Conservation (phyloP, 192 early-diverging fungal genomes). For the Kappamyces sp. region DNA sequence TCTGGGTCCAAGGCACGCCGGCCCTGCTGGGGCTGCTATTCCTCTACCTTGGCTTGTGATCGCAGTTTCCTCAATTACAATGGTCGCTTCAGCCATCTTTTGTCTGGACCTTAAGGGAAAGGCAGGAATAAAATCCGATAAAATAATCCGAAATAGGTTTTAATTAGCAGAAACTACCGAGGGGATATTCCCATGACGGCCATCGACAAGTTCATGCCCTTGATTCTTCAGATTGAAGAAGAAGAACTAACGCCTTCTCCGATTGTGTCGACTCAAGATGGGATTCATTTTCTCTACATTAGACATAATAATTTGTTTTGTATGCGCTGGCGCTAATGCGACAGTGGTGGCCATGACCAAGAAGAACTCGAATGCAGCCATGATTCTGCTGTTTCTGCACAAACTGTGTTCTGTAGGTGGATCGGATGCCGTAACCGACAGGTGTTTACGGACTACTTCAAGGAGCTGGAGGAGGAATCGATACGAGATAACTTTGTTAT, state of each 20-base stretch:
- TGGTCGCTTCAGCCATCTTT: slow-evolving; percentile 50
- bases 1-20: no score
- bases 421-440: slow-evolving; percentile 18
- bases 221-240: slow-evolving; percentile 87
- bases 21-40: no score
- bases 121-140: slow-evolving; percentile 22
- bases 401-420: slow-evolving; percentile 69
- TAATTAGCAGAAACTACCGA: slow-evolving; percentile 96
- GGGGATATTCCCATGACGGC: slow-evolving; percentile 96
- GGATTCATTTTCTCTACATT: slow-evolving; percentile 91
- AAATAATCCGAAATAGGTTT: slow-evolving; percentile 41
- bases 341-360: slow-evolving; percentile 89
- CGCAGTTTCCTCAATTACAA: no score
- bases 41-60: no score
- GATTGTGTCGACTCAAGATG: slow-evolving; percentile 86
- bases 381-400: slow-evolving; percentile 91
- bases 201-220: slow-evolving; percentile 96
- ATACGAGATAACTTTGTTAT: slow-evolving; percentile 53
- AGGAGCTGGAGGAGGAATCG: slow-evolving; percentile 73
- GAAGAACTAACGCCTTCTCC: slow-evolving; percentile 83
- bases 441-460: slow-evolving; percentile 92
- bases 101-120: slow-evolving; percentile 98
- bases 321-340: slow-evolving; percentile 23
- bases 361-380: slow-evolving; percentile 97
- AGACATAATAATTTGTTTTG: slow-evolving; percentile 93